Evolutionary conservation across 257 asterid genomes (phyloP).

Genomic region (Perilla frutescens): DNA sequence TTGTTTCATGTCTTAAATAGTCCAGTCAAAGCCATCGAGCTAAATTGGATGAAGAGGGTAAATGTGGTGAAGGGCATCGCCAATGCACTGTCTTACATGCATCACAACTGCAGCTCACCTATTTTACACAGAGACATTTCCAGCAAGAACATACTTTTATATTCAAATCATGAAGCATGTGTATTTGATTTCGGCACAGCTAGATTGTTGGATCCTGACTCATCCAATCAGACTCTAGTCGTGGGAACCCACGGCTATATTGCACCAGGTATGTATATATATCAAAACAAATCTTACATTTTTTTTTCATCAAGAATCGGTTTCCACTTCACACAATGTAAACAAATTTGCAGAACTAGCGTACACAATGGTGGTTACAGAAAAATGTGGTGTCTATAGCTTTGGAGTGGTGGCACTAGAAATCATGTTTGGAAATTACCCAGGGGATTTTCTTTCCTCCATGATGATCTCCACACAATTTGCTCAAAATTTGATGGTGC

Average conservation of each 20-base stretch:
- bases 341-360: slow-evolving; percentile 33
- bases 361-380: slow-evolving; percentile 36
- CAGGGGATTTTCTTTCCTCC: slow-evolving; percentile 19
- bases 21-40: background rate
- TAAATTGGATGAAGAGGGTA: slow-evolving; percentile 22
- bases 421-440: slow-evolving; percentile 37
- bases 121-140: slow-evolving; percentile 38
- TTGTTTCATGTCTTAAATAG: slow-evolving; percentile 7
- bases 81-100: slow-evolving; percentile 30
- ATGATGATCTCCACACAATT: background rate
- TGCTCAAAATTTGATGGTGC: background rate
- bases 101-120: slow-evolving; percentile 34
- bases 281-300: no score
- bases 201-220: slow-evolving; percentile 34
- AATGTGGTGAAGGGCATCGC: slow-evolving; percentile 31
- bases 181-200: slow-evolving; percentile 39
- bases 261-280: no score
- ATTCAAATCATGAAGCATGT: slow-evolving; percentile 32
- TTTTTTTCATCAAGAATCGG: no score
- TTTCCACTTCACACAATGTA: no score
- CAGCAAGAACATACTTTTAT: slow-evolving; percentile 34
- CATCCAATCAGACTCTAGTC: slow-evolving; percentile 29
- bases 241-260: slow-evolving; percentile 37
- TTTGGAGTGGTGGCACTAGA: slow-evolving; percentile 44
- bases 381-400: slow-evolving; percentile 43